Percentiles rank a stretch among this genome's conserved stretches.
Conservation (phyloP, 805 yeast genomes). For the Saccharomycopsis sp. region DNA sequence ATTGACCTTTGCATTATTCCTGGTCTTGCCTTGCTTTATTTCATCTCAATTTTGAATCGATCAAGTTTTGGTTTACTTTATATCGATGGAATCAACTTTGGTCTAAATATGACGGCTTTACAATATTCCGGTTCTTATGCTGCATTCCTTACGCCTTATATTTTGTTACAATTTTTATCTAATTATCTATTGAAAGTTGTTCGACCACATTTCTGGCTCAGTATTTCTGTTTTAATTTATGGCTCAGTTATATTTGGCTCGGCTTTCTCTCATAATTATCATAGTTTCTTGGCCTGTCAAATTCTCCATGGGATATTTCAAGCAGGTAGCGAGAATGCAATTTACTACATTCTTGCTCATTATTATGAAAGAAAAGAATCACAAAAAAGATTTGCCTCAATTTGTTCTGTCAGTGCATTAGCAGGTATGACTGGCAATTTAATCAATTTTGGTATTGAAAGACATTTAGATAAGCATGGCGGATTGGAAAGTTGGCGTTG, state of each 20-base stretch:
- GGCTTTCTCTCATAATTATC: conserved; percentile 54
- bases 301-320: conserved; percentile 62
- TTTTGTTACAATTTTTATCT: conserved; percentile 49
- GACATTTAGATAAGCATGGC: conserved; percentile 43
- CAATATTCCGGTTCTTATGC: conserved; percentile 60
- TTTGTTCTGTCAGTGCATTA: conserved; percentile 59
- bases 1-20: conserved; percentile 61
- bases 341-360: conserved; percentile 55
- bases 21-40: conserved; percentile 58
- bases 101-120: conserved; percentile 44
- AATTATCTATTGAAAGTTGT: conserved; percentile 52
- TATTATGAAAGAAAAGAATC: conserved; percentile 53
- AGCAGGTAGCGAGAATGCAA: conserved; percentile 69
- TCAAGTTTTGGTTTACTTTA: conserved; percentile 70
- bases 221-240: conserved; percentile 49
- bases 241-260: conserved; percentile 58
- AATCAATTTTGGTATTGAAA: conserved; percentile 52
- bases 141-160: conserved; percentile 65
- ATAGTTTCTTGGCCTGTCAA: conserved; percentile 53
- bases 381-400: conserved; percentile 59
- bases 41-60: conserved; percentile 64
- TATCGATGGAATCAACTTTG: conserved; percentile 50
- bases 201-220: conserved; percentile 59
- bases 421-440: conserved; percentile 77
- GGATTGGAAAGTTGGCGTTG: conserved; percentile 43